Evolutionary conservation across 1,284 basidiomycete genomes (phyloP), one percentile per base, ranked within the genome.

Genomic region (Cryptococcus sp.): DNA sequence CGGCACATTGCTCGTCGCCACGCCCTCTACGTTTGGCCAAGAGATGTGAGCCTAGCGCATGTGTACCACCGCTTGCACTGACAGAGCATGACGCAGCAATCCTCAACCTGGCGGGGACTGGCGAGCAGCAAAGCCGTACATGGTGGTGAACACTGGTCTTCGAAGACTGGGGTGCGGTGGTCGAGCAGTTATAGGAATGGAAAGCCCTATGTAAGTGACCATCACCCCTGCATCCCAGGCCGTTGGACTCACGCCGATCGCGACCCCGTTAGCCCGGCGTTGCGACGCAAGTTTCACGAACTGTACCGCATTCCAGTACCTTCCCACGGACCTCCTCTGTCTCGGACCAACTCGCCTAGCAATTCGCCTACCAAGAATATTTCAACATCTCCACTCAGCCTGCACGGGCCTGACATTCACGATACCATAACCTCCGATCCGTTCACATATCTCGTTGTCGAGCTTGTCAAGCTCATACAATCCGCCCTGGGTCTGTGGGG

Each of bases 151-250:
- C 54, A 78, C 76, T 3, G 73, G 67, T 31, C 59, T 78, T 6
- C 61, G 76, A 17, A 65, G 76, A 7, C 59, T 78, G 13, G 76
- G 76, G 16, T 78, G 76, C 53, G 74, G 76, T 52, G 76, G 74
- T 27, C 67, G 76, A 51, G 76, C 76, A 7, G 65, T 70, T 0
- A 68, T 78, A 65, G 73, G 73, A n/a, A 68, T 72, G 58, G 74
- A 78, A 41, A 39, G 41, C n/a, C 72, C 72, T 39, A 65, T 71
- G 72, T 73, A 52, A 48, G 68, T 56, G 39, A n/a, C 25, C 13
- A 31, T 45, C 16, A 15, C n/a, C 42, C 31, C 13, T 13, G 31
- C 7, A 35, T 35, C 31, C 7, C 13, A 35, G 31, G 31, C 31
- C 31, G 13, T 35, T 35, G 8, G 8, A 50, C 45, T 15, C n/a